Percentiles rank a stretch among this genome's conserved stretches.
Evolutionary conservation across 1,284 basidiomycete genomes (phyloP).

Genomic region (Irpex sp.): DNA sequence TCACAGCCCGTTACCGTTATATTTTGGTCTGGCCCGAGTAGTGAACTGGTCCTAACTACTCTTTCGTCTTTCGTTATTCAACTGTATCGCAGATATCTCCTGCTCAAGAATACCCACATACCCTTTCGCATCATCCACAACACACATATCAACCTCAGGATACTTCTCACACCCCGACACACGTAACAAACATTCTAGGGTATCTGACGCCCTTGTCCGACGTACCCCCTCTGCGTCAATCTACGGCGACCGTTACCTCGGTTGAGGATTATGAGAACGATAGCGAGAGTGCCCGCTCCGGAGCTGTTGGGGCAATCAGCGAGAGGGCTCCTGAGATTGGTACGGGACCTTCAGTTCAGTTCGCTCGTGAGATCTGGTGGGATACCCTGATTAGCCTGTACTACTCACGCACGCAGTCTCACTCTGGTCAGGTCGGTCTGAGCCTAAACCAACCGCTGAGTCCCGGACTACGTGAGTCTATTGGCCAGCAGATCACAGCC

Average conservation of each 20-base stretch:
- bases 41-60: neutral
- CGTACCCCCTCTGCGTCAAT: neutral
- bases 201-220: neutral
- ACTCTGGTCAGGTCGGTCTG: constrained; percentile 22
- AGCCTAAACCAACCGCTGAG: constrained; percentile 23
- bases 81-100: constrained; percentile 1
- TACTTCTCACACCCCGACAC: neutral
- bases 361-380: constrained; percentile 74
- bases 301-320: constrained; percentile 5
- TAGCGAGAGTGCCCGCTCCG: constrained; percentile 22
- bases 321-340: constrained; percentile 32
- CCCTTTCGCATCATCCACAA: neutral
- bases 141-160: neutral
- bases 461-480: constrained; percentile 40
- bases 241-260: neutral
- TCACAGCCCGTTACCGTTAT: neutral
- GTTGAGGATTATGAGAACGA: constrained; percentile 21
- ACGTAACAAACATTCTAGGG: neutral
- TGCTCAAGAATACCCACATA: constrained; percentile 3
- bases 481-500: constrained; percentile 41
- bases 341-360: constrained; percentile 57
- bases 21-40: neutral
- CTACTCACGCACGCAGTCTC: constrained; percentile 28
- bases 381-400: constrained; percentile 64
- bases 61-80: neutral